Base-by-base conservation (phyloP, 257 asterid genomes). In the Primulina tabacum region DNA sequence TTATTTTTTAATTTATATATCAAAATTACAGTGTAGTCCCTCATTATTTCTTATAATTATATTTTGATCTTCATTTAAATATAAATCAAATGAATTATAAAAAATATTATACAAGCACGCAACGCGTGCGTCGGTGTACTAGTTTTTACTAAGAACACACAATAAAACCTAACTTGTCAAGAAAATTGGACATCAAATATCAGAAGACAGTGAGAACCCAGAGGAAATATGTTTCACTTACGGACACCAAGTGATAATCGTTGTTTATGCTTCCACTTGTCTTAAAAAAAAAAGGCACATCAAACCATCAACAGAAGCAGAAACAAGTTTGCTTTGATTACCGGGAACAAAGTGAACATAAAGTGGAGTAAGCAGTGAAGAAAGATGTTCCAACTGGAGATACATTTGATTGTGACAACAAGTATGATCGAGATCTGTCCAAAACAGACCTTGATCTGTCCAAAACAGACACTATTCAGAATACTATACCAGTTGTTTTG, bases 251-350 rank as follows among this genome's bases (percentile, higher is more conserved):
- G 81, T 89, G 86, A 70, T 94, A 96, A 57, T 90, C 97, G n/a
- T 93, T 97, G 64, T 89, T 89, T 73, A 94, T 86, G 72, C 82
- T 84, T 64, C 96, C 97, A 60, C 85, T 76, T 56, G 96, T 84
- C 75, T 94, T 97, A 24, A 24, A 64, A 90, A 64, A 90, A 21
- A 94, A 18, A 94, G 81, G 74, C 99, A 91, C 83, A 94, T 89
- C 80, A 94, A 77, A 67, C 99, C 97, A 83, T 94, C 99, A 62
- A 90, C 95, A 1, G 99, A 94, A 76, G 96, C 95, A 40, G 99
- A 94, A 60, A 87, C 74, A 70, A 94, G 92, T 82, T 79, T 89
- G 89, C 75, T 85, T 63, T 72, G 85, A 79, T 86, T 82, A 52
- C 92, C 92, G 43, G 97, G 99, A 80, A 94, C 70, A 76, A 94